Evolutionary conservation across 768 basidiomycete species (phyloP), one percentile per base, ranked within the genome.

Genomic region (Boletus insuetus): DNA sequence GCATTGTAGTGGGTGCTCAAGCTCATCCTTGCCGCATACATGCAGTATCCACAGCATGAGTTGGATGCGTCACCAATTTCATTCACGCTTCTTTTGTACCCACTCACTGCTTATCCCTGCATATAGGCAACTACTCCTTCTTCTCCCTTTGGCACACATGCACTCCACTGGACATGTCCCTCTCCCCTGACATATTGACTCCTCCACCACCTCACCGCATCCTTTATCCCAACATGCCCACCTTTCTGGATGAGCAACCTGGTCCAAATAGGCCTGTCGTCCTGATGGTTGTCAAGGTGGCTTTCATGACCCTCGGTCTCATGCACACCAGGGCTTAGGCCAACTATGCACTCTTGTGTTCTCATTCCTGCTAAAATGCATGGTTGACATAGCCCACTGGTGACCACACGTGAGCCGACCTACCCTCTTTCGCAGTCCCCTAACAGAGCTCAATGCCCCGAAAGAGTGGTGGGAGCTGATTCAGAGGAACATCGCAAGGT

Each of bases 131-230:
- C 56, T 82, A 85, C 55, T 85, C 90, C 4, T 73, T 93, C 51
- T 79, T 92, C 32, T 82, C 91, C 6, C 76, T 96, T 34, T 89
- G 87, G 85, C 80, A 87, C 42, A 83, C 82, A 0, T 88, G 93
- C 70, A 83, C 83, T 54, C 78, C 84, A 1, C 77, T 91, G 32
- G 82, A 86, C 64, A 53, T 66, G 1, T 60, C 73, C 11, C 78
- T 81, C 31, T 72, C 72, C 13, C 65, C 73, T 9, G 83, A 83
- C 4, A 65, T 65, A 12, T 83, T 82, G 4, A 76, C 68, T 10
- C 80, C 89, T 19, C 77, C 84, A 0, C 79, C 83, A 1, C 91
- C 91, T 0, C 76, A 79, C n/a, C 84, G 93, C 12, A 71, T 94
- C 55, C 77, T 94, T 54, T 85, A 88, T 70, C 87, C 92, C 6